These are phyloP conservation scores for Astragalus glycyphyllos DNA, from an alignment of 306 rosid species.

Conservation along the genomic window DNA sequence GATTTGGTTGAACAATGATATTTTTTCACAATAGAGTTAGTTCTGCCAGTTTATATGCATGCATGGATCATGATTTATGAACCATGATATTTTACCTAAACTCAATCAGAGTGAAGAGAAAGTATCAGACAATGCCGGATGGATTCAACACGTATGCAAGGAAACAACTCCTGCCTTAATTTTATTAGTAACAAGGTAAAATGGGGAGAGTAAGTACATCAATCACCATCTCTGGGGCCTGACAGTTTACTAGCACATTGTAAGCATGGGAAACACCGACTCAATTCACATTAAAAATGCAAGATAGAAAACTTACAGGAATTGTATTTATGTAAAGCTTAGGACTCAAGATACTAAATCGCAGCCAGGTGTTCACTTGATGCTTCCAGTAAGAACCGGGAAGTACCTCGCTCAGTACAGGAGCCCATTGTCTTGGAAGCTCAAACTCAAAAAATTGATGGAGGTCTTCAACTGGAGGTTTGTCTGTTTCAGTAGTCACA, in stretches of 20 bases:
- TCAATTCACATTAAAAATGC: constrained; percentile 3
- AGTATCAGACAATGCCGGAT: not conserved
- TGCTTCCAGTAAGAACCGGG: constrained; percentile 82
- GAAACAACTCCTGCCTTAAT: constrained; percentile 24
- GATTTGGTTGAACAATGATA: no score
- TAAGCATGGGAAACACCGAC: constrained; percentile 18
- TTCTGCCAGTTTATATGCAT: not conserved
- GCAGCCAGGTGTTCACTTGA: constrained; percentile 67
- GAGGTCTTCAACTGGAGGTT: constrained; percentile 82
- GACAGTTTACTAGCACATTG: constrained; percentile 3
- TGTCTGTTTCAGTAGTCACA: constrained; percentile 60
- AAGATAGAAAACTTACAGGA: constrained; percentile 55
- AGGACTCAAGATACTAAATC: constrained; percentile 77
- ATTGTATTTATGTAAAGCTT: constrained; percentile 81
- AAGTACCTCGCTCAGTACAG: constrained; percentile 75
- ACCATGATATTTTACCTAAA: not conserved
- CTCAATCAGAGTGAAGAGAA: not conserved
- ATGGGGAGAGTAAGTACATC: not conserved
- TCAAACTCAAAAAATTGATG: constrained; percentile 91
- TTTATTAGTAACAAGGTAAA: not conserved
- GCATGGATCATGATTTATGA: constrained; percentile 2
- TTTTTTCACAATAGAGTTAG: not conserved
- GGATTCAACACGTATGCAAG: not conserved
- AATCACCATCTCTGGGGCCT: constrained; percentile 2
- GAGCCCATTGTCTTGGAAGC: constrained; percentile 93